phyloP scores from a whole-genome alignment of 2,329 filamentous ascomycete genomes.

The Periconia digitata region DNA sequence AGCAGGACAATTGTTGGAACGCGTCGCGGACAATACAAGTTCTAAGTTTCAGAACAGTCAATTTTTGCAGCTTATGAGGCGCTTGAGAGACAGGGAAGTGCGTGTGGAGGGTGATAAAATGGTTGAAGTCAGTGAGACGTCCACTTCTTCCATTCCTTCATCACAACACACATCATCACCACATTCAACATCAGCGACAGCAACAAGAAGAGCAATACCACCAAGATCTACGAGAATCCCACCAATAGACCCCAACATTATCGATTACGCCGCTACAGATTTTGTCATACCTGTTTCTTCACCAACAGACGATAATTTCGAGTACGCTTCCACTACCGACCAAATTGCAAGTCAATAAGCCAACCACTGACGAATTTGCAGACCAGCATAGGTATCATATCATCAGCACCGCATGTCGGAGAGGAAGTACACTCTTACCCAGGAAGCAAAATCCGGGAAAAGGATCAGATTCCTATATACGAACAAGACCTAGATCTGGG shows the following conservation, averaged over 20 bases:
- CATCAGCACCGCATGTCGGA: constrained; percentile 19
- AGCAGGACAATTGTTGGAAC: constrained; percentile 69
- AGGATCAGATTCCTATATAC: constrained; percentile 20
- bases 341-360: constrained; percentile 13
- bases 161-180: background rate
- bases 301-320: constrained; percentile 6
- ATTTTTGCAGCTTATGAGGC: constrained; percentile 76
- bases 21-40: constrained; percentile 67
- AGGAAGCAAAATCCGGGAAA: background rate
- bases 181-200: background rate
- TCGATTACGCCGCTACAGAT: constrained; percentile 31
- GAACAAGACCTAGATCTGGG: constrained; percentile 37
- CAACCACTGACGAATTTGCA: constrained; percentile 33
- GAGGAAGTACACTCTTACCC: constrained; percentile 1
- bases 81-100: constrained; percentile 71
- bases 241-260: constrained; percentile 29
- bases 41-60: constrained; percentile 77
- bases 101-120: constrained; percentile 71
- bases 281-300: constrained; percentile 34
- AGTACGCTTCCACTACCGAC: constrained; percentile 8
- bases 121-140: constrained; percentile 51
- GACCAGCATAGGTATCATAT: constrained; percentile 33
- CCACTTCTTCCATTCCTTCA: constrained; percentile 9
- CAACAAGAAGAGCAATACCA: background rate
- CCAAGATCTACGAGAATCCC: constrained; percentile 12